Percentiles rank a stretch among this genome's conserved stretches.
Conservation (phyloP, 345 rosid genomes). For the Brassica nigra region DNA sequence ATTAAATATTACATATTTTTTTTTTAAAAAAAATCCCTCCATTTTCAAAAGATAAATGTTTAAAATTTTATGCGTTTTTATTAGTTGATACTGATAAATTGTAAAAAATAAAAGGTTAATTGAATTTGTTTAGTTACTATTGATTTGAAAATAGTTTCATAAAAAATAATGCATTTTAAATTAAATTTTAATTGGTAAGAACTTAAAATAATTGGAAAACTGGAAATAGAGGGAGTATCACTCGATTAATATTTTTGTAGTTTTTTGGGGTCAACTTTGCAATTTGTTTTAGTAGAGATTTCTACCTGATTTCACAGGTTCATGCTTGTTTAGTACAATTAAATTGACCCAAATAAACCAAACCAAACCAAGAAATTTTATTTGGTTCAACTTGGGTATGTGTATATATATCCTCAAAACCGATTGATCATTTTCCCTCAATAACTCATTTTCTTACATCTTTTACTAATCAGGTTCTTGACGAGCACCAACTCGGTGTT, state of each 20-base stretch:
- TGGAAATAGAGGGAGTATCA: not conserved
- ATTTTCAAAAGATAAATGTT: no score
- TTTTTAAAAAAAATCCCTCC: no score
- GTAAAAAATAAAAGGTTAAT: not conserved
- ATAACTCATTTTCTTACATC: not conserved
- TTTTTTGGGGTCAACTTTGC: not conserved
- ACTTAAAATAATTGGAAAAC: not conserved
- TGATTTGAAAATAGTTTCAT: not conserved
- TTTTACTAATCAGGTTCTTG: constrained; percentile 23
- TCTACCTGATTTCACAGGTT: not conserved
- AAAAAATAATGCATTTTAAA: no score
- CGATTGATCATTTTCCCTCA: not conserved
- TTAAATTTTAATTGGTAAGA: no score
- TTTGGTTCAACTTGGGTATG: not conserved
- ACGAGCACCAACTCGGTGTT: constrained; percentile 42
- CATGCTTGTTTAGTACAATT: not conserved
- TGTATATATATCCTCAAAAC: not conserved
- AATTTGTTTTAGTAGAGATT: not conserved
- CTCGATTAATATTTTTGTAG: not conserved
- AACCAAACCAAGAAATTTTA: not conserved
- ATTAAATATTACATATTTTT: no score
- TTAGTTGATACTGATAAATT: no score
- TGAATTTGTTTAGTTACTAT: not conserved
- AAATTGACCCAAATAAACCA: not conserved
- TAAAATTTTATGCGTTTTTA: not conserved